These are phyloP conservation scores for Pseudogymnoascus destructans DNA, from an alignment of 2,329 filamentous ascomycete species.

Conservation along the genomic window DNA sequence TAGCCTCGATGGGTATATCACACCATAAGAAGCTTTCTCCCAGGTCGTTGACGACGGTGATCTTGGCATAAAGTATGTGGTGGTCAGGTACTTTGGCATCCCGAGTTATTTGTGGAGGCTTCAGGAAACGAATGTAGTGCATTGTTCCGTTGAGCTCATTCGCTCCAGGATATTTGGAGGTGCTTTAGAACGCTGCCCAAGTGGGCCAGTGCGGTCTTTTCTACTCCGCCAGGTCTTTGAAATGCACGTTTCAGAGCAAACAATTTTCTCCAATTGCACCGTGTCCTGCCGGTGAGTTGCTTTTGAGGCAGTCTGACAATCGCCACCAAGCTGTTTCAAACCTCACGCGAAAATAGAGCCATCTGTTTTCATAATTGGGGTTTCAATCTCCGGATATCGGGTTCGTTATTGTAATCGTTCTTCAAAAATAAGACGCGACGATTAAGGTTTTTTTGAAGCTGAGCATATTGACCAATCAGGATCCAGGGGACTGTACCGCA, in stretches of 20 bases:
- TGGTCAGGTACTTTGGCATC: conserved; percentile 25
- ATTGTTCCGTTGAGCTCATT: conserved; percentile 25
- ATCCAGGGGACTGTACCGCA: not conserved
- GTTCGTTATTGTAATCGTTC: not conserved
- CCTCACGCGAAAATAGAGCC: not conserved
- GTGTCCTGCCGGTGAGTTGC: not conserved
- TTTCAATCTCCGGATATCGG: not conserved
- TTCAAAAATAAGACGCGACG: not conserved
- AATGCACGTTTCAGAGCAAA: not conserved
- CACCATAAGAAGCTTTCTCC: conserved; percentile 46
- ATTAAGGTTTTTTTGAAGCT: conserved; percentile 6
- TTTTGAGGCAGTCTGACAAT: not conserved
- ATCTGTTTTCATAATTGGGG: not conserved
- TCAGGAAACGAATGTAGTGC: conserved; percentile 57
- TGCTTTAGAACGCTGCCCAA: not conserved
- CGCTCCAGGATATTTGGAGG: not conserved
- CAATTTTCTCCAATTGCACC: not conserved
- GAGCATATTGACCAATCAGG: not conserved
- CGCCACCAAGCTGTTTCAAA: not conserved
- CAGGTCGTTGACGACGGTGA: conserved; percentile 57
- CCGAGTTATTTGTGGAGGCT: conserved; percentile 35
- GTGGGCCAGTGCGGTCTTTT: not conserved
- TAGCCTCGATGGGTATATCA: not conserved
- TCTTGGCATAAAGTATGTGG: conserved; percentile 25
- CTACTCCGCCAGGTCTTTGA: conserved; percentile 3